Base-by-base conservation (phyloP, 345 rosid genomes). In the Acer yangbiense region DNA sequence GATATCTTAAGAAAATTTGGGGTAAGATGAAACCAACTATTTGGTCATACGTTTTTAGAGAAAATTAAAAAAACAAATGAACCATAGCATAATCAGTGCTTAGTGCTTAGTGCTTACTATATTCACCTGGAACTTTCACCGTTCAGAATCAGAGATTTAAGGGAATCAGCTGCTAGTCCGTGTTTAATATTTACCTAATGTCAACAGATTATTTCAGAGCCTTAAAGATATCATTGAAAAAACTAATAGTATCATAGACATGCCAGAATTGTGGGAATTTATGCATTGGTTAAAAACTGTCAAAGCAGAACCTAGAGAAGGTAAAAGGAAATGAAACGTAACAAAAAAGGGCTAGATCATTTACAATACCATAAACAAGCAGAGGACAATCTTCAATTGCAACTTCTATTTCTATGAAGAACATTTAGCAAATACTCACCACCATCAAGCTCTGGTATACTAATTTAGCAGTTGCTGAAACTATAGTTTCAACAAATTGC, bases 121-220 rank as follows among this genome's bases (percentile, higher is more conserved):
- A 81, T 72, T 77, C 78, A 93, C 98, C 98, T 90, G 92, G 87
- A 84, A 72, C 82, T 83, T 87, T 95, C 97, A 65, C 93, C 97
- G 69, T 91, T 89, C 81, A 68, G 69, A 84, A 93, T 85, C 87
- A 93, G 82, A 75, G 91, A 87, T 61, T 84, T 87, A 54, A 95
- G 81, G 48, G 88, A 65, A 77, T 88, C 97, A 50, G 86, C 89
- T 2, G 98, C 98, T 79, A 89, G 83, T 75, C 94, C 97, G 77
- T 90, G 92, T 81, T 85, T 90, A 74, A 89, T 83, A 78, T 69
- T 83, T 35, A 92, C 93, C 98, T 95, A 80, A 82, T 77, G 66
- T 71, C 78, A 72, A 75, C 58, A 27, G 82, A 75, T 46, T 48
- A 68, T 63, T 18, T 35, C 48, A 81, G 60, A 72, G 65, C 82